phyloP scores from a whole-genome alignment of 1,284 basidiomycete genomes.

The Thecaphora thlaspeos region DNA sequence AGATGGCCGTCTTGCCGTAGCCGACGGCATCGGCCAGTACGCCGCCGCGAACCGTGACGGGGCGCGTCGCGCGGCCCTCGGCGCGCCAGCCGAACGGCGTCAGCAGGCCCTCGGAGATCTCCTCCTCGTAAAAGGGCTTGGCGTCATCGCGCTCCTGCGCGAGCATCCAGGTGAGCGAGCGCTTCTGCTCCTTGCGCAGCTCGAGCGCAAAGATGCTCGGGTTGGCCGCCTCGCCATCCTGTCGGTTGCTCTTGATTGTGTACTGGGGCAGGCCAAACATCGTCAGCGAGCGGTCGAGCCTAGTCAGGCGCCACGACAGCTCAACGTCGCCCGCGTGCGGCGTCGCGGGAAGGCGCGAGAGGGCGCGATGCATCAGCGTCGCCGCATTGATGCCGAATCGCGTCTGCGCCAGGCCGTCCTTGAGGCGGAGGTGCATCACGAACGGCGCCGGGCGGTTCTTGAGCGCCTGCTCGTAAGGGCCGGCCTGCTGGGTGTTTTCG shows the following conservation, averaged over 20 bases:
- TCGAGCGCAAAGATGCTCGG: slow-evolving; percentile 69
- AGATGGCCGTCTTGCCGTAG: slow-evolving; percentile 94
- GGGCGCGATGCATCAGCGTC: slow-evolving; percentile 81
- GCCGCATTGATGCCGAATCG: slow-evolving; percentile 83
- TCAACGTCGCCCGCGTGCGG: slow-evolving; percentile 52
- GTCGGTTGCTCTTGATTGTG: slow-evolving; percentile 73
- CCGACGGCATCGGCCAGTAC: slow-evolving; percentile 94
- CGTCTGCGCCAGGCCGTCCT: slow-evolving; percentile 67
- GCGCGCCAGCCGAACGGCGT: slow-evolving; percentile 86
- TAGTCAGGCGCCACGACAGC: slow-evolving; percentile 78
- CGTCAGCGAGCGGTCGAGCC: slow-evolving; percentile 67
- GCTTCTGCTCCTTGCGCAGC: slow-evolving; percentile 79
- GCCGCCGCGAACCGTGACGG: slow-evolving; percentile 76
- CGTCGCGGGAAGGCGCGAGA: slow-evolving; percentile 70
- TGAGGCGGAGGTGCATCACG: slow-evolving; percentile 78
- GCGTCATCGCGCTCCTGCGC: slow-evolving; percentile 65
- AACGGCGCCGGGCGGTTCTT: slow-evolving; percentile 85
- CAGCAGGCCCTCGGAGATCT: slow-evolving; percentile 84
- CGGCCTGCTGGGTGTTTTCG: slow-evolving; percentile 44
- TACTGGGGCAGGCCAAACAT: slow-evolving; percentile 63
- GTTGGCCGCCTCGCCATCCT: slow-evolving; percentile 72
- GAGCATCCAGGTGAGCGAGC: slow-evolving; percentile 91
- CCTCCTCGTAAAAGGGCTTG: slow-evolving; percentile 81
- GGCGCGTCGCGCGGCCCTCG: slow-evolving; percentile 80
- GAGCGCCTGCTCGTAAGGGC: slow-evolving; percentile 64